Evolutionary conservation across 805 yeast genomes (phyloP), one percentile per base, ranked within the genome.

Genomic region (Wickerhamiella parazyma): DNA sequence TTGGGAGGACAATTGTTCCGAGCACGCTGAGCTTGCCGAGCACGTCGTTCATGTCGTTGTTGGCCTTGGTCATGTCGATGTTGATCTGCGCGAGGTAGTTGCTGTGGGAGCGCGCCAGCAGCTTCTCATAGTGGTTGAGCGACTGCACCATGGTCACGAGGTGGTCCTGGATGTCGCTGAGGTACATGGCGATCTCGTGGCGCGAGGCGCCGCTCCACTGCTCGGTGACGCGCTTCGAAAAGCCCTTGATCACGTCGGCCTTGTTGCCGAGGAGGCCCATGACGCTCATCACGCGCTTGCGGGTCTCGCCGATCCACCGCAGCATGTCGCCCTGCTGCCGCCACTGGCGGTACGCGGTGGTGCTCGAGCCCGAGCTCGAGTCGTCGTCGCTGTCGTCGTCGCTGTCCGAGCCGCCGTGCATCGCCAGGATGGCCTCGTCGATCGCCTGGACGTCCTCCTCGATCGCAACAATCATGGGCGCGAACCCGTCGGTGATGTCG

Each of bases 111-210:
- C 98, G 70, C 1, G 96, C 94, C 44, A 91, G 69, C 36, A 91
- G 68, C 63, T 91, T 91, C 57, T 91, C 98, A 62, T 84, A 89
- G 61, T 91, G 98, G 57, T 86, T 87, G 49, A 91, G 68, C 3
- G 93, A 77, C 55, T 91, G 95, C 1, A 87, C 93, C 98, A 91
- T 91, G 1, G 98, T 91, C 19, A 91, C 84, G 28, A 91, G 78
- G 64, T 91, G 98, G 64, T 91, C 98, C 63, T 91, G 98, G 53
- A 91, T 91, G 66, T 91, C 98, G 14, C 96, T 95, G 46, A 91
- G 64, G 60, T 89, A 91, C 79, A 91, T 78, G 3, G 91, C 94
- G 54, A 91, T 89, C 56, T 89, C 97, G 10, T 79, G 74, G 49
- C 78, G 70, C 41, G 89, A 85, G 0, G 84, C 80, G 34, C 73